These are phyloP conservation scores for Arthrobotrys sinensis DNA, from an alignment of 2,329 filamentous ascomycete species.

Conservation along the genomic window DNA sequence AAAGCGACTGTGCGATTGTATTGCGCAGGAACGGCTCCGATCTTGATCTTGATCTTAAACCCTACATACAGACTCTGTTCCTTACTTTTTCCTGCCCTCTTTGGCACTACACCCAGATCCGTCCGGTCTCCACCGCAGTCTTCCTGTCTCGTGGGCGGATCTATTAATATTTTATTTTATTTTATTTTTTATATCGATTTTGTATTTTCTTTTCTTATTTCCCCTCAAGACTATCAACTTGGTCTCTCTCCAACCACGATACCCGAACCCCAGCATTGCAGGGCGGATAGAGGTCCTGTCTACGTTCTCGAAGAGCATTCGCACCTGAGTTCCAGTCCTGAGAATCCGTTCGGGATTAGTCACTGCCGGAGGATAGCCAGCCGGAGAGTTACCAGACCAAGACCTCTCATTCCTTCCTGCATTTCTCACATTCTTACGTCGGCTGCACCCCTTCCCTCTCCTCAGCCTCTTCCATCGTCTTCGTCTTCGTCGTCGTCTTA, in stretches of 20 bases:
- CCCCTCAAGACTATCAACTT: constrained; percentile 42
- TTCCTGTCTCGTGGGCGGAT: constrained; percentile 57
- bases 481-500: constrained; percentile 4
- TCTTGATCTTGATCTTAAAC: constrained; percentile 59
- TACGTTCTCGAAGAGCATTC: constrained; percentile 25
- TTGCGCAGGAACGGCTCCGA: constrained; percentile 58
- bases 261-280: constrained; percentile 43
- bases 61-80: constrained; percentile 34
- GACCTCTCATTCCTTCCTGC: constrained; percentile 54
- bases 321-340: constrained; percentile 26
- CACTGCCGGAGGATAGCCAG: constrained; percentile 48
- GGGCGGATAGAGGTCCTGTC: constrained; percentile 20
- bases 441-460: constrained; percentile 20
- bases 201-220: constrained; percentile 59
- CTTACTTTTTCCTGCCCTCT: constrained; percentile 60
- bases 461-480: constrained; percentile 25
- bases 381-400: constrained; percentile 9
- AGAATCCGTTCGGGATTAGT: constrained; percentile 50
- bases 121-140: constrained; percentile 58
- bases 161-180: constrained; percentile 51
- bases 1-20: constrained; percentile 41
- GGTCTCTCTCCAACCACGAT: constrained; percentile 41
- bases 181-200: constrained; percentile 40
- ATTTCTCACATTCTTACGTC: constrained; percentile 56
- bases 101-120: constrained; percentile 60